A percentile compares a stretch with the other conserved stretches of the same genome.
Conservation (phyloP, 805 yeast genomes). For the Hanseniaspora guilliermondii region DNA sequence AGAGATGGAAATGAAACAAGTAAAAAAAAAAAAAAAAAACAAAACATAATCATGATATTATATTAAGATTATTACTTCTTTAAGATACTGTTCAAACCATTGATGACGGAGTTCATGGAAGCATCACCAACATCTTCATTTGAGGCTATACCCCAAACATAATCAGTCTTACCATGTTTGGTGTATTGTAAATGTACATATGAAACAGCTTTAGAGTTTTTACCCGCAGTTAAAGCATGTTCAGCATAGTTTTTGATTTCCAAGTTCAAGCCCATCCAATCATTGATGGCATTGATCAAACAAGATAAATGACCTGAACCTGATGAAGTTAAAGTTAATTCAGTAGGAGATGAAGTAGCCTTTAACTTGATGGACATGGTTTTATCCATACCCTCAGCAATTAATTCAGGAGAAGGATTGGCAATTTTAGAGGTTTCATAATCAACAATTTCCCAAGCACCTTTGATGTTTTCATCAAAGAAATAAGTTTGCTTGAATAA, state of each 20-base stretch:
- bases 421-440: conserved; percentile 24
- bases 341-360: conserved; percentile 22
- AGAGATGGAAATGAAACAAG: neutral
- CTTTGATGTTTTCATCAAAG: conserved; percentile 28
- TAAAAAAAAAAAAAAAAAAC: neutral
- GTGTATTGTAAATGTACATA: conserved; percentile 48
- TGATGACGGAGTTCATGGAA: conserved; percentile 54
- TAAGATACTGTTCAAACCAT: conserved; percentile 42
- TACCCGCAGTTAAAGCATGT: conserved; percentile 62
- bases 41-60: no score
- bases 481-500: conserved; percentile 48
- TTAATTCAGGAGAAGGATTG: neutral
- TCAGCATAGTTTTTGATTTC: conserved; percentile 59
- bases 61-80: conserved; percentile 13
- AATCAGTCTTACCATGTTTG: conserved; percentile 32
- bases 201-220: conserved; percentile 62
- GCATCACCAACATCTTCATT: conserved; percentile 84
- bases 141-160: conserved; percentile 83
- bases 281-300: conserved; percentile 50
- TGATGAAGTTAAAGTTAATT: conserved; percentile 35
- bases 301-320: conserved; percentile 78
- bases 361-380: conserved; percentile 29
- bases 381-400: conserved; percentile 28
- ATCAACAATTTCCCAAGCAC: conserved; percentile 30
- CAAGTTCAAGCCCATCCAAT: conserved; percentile 38